These are phyloP conservation scores for Cutaneotrichosporon cutaneum DNA, from an alignment of 1,284 basidiomycete genomes.

Conservation along the genomic window DNA sequence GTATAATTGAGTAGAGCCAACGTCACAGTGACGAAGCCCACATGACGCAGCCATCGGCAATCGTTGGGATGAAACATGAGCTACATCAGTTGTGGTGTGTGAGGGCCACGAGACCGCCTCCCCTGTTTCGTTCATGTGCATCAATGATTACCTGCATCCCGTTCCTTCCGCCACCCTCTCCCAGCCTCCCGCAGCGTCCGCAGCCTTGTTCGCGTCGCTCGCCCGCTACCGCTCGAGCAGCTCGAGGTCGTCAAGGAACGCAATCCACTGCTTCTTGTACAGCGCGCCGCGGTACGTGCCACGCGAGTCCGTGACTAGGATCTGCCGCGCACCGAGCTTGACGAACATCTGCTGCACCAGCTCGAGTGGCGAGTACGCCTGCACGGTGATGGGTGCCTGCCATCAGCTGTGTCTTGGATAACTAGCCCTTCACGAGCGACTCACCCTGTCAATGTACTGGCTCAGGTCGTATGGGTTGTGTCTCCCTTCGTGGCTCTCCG, in stretches of 20 bases:
- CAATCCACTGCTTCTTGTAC: conserved; percentile 89
- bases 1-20: too few species aligned
- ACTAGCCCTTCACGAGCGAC: too few species aligned
- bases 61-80: too few species aligned
- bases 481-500: conserved; percentile 40
- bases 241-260: conserved; percentile 71
- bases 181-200: neutral
- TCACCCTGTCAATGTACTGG: conserved; percentile 83
- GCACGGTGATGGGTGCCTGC: conserved; percentile 78
- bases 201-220: neutral
- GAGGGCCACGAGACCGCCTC: too few species aligned
- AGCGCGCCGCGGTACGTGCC: conserved; percentile 86
- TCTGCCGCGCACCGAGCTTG: conserved; percentile 86
- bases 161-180: neutral
- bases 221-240: neutral
- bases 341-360: conserved; percentile 87
- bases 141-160: neutral
- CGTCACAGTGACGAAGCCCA: too few species aligned
- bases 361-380: conserved; percentile 79
- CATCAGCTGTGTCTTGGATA: too few species aligned
- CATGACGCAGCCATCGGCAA: too few species aligned
- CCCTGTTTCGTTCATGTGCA: neutral
- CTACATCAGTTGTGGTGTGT: too few species aligned
- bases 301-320: conserved; percentile 77
- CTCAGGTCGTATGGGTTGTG: conserved; percentile 78